Evolutionary conservation across 306 rosid genomes (phyloP).

Genomic region (Chamaecrista fasciculata): DNA sequence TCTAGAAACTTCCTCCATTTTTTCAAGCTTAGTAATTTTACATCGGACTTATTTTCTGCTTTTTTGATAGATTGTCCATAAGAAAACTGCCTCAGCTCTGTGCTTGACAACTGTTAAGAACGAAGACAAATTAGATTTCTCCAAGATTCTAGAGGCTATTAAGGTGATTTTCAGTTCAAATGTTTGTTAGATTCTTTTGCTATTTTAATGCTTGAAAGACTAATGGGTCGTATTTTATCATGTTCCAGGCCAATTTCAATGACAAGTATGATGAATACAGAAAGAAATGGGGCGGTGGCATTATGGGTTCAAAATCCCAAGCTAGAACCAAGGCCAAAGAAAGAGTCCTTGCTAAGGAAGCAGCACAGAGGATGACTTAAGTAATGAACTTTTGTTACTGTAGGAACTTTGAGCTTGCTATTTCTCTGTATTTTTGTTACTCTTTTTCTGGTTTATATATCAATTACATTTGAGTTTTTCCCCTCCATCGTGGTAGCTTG

Average conservation of each 20-base stretch:
- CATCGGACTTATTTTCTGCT: too few species aligned
- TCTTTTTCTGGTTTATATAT: background rate
- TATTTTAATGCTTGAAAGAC: background rate
- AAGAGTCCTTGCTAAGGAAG: constrained; percentile 70
- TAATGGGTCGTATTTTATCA: background rate
- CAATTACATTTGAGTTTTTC: constrained; percentile 18
- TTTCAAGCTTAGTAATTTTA: too few species aligned
- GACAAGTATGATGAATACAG: constrained; percentile 69
- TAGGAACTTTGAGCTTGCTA: constrained; percentile 4
- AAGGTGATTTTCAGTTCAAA: constrained; percentile 38
- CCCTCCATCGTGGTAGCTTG: constrained; percentile 21
- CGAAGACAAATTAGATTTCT: constrained; percentile 77
- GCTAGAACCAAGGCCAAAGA: constrained; percentile 77
- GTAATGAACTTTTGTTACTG: constrained; percentile 5
- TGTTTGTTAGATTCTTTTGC: background rate
- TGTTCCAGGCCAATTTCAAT: constrained; percentile 69
- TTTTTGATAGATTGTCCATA: constrained; percentile 60
- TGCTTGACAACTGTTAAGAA: constrained; percentile 85
- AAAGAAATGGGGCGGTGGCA: constrained; percentile 89
- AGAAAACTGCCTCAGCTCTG: constrained; percentile 70
- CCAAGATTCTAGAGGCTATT: constrained; percentile 68
- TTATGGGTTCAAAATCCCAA: constrained; percentile 86
- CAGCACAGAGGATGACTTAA: constrained; percentile 66
- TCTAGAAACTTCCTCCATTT: background rate
- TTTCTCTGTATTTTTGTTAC: constrained; percentile 22